These are phyloP conservation scores for Chlamydomonas schloesseri DNA, from an alignment of 139 green algal genomes.

Conservation along the genomic window DNA sequence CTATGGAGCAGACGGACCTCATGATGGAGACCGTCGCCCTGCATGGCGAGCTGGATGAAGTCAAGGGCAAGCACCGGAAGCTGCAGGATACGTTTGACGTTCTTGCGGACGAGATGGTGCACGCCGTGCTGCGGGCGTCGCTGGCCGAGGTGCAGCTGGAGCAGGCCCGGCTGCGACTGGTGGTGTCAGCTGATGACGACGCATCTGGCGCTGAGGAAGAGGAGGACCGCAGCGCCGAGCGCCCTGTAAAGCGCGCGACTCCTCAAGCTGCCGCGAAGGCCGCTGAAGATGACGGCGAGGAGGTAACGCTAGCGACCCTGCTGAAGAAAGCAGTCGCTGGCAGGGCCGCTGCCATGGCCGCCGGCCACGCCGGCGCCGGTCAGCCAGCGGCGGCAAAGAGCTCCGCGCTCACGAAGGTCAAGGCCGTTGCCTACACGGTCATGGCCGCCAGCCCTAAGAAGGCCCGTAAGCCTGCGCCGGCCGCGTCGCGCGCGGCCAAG, in stretches of 20 bases:
- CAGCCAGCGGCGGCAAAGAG: too few species aligned
- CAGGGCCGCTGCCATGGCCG: neutral
- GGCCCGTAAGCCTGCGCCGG: neutral
- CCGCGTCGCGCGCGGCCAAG: too few species aligned
- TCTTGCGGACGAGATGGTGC: constrained; percentile 9
- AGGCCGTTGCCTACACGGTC: too few species aligned
- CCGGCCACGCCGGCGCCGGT: neutral
- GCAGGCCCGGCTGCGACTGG: neutral
- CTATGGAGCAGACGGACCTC: neutral
- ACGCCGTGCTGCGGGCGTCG: constrained; percentile 1
- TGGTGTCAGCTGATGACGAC: too few species aligned
- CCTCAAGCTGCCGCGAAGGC: neutral
- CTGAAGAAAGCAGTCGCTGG: too few species aligned
- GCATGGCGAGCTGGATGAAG: constrained; percentile 32
- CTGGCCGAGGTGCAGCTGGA: constrained; percentile 25
- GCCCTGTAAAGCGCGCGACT: neutral
- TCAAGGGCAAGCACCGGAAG: neutral
- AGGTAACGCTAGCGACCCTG: too few species aligned
- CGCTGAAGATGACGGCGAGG: too few species aligned
- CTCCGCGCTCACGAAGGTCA: too few species aligned
- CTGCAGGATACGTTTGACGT: neutral
- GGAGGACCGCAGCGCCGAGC: neutral
- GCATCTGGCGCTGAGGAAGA: too few species aligned
- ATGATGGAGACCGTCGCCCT: constrained; percentile 43
- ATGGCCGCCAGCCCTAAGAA: too few species aligned